Conservation (phyloP, 768 basidiomycete species). For the Phylloporus sp. region DNA sequence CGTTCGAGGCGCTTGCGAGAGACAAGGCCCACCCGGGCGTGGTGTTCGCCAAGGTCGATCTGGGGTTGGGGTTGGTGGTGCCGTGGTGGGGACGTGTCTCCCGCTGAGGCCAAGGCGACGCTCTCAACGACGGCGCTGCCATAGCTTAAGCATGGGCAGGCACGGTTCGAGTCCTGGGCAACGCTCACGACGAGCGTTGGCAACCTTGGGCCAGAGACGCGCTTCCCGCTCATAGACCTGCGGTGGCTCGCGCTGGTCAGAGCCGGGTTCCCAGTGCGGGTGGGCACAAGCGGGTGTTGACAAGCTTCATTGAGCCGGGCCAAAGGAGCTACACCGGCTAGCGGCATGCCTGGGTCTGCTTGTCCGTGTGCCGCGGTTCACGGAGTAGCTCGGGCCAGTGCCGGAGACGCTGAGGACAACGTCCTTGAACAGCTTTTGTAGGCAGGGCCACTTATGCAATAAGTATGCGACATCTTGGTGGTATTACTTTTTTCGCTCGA, state of each 20-base stretch:
- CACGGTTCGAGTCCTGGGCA: slow-evolving; percentile 48
- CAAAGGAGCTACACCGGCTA: slow-evolving; percentile 86
- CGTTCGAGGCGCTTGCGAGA: slow-evolving; percentile 74
- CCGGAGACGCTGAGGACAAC: slow-evolving; percentile 70
- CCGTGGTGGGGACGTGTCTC: slow-evolving; percentile 47
- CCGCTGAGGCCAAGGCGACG: slow-evolving; percentile 44
- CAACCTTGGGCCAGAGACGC: slow-evolving; percentile 46
- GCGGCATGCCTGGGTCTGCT: slow-evolving; percentile 74
- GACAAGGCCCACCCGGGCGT: slow-evolving; percentile 51
- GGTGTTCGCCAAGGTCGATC: slow-evolving; percentile 85
- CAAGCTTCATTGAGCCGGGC: slow-evolving; percentile 44
- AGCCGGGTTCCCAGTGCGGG: slow-evolving; percentile 51
- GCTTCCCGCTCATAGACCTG: slow-evolving; percentile 82
- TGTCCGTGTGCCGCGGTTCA: slow-evolving; percentile 70
- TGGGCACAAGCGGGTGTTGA: slow-evolving; percentile 34
- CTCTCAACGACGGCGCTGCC: slow-evolving; percentile 50
- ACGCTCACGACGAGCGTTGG: slow-evolving; percentile 43
- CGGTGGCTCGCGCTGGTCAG: slow-evolving; percentile 81
- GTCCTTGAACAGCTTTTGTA: too few relatives aligned
- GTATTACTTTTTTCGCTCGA: too few relatives aligned
- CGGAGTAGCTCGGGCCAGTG: slow-evolving; percentile 52
- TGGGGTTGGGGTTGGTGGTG: slow-evolving; percentile 62
- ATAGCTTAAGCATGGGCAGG: slow-evolving; percentile 67
- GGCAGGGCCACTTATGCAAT: too few relatives aligned
- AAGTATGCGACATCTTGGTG: too few relatives aligned